Conservation (phyloP, 2,329 filamentous ascomycete species). For the Sarocladium strictum region DNA sequence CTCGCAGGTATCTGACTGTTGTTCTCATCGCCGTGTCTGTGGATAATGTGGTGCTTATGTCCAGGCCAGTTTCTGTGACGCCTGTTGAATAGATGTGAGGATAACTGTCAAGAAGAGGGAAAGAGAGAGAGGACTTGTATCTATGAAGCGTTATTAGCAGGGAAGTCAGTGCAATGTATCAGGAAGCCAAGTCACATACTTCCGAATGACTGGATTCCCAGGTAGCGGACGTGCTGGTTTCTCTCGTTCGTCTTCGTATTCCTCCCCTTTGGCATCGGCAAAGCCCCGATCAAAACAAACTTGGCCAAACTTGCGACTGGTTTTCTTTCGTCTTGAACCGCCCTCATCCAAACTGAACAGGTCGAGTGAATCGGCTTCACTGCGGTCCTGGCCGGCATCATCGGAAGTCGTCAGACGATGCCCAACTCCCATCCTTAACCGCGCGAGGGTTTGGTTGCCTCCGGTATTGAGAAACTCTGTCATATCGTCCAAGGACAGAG, state of each 20-base stretch:
- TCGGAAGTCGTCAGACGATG: constrained; percentile 11
- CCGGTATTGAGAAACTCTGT: constrained; percentile 64
- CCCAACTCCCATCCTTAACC: constrained; percentile 60
- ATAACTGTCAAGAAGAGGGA: constrained; percentile 79
- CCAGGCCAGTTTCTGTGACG: constrained; percentile 25
- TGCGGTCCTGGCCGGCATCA: constrained; percentile 18
- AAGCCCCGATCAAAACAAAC: constrained; percentile 8
- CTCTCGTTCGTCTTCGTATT: constrained; percentile 10
- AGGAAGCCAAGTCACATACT: constrained; percentile 2
- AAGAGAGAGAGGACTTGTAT: constrained; percentile 52
- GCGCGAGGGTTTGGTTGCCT: constrained; percentile 74
- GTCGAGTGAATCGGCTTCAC: constrained; percentile 23
- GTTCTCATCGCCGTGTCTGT: constrained; percentile 68
- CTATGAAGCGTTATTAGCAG: constrained; percentile 15
- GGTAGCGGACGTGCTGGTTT: constrained; percentile 10
- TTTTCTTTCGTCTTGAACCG: constrained; percentile 8
- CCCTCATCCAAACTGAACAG: constrained; percentile 23
- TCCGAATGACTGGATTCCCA: constrained; percentile 12
- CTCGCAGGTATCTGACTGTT: constrained; percentile 56
- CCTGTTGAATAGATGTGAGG: constrained; percentile 62
- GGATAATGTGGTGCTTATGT: constrained; percentile 55
- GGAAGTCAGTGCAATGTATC: neutral
- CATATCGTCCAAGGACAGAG: constrained; percentile 53
- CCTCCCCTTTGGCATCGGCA: constrained; percentile 1
- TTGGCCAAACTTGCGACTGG: constrained; percentile 13